phyloP scores from a whole-genome alignment of 345 rosid genomes.

The Carallia pectinifolia region DNA sequence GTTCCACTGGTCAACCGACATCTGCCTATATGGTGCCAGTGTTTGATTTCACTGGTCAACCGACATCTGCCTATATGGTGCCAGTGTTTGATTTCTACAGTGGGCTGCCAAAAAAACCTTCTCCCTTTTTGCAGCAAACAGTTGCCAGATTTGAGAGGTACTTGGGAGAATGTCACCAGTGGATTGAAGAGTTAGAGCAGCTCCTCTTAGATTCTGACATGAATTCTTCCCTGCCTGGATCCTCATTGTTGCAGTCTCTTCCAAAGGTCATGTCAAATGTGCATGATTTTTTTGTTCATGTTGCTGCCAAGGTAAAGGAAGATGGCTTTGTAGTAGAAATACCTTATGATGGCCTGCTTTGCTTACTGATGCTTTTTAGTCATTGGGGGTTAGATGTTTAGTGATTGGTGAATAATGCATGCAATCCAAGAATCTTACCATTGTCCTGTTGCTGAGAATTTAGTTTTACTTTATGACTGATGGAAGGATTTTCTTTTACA shows the following conservation, averaged over 20 bases:
- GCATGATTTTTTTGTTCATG: conserved; percentile 88
- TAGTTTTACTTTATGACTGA: not conserved
- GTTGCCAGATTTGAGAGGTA: conserved; percentile 86
- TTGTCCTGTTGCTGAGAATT: not conserved
- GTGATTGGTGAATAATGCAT: too few species aligned
- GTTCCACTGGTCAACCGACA: conserved; percentile 55
- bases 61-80: conserved; percentile 42
- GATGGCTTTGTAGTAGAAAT: not conserved
- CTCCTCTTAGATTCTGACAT: conserved; percentile 65
- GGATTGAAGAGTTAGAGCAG: conserved; percentile 94
- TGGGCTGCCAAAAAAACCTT: conserved; percentile 90
- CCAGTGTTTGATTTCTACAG: conserved; percentile 79
- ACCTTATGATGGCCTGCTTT: not conserved
- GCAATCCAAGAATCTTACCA: not conserved
- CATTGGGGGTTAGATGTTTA: too few species aligned
- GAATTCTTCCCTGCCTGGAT: conserved; percentile 47
- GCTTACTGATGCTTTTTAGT: too few species aligned
- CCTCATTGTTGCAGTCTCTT: conserved; percentile 73
- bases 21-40: conserved; percentile 53
- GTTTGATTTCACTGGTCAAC: conserved; percentile 66
- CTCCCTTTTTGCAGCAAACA: conserved; percentile 74
- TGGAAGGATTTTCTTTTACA: not conserved
- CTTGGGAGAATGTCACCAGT: conserved; percentile 74
- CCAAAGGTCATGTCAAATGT: conserved; percentile 90
- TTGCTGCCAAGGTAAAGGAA: conserved; percentile 84